Evolutionary conservation across 352 stramenopile species (phyloP).

Genomic region (Phytophthora pisi): DNA sequence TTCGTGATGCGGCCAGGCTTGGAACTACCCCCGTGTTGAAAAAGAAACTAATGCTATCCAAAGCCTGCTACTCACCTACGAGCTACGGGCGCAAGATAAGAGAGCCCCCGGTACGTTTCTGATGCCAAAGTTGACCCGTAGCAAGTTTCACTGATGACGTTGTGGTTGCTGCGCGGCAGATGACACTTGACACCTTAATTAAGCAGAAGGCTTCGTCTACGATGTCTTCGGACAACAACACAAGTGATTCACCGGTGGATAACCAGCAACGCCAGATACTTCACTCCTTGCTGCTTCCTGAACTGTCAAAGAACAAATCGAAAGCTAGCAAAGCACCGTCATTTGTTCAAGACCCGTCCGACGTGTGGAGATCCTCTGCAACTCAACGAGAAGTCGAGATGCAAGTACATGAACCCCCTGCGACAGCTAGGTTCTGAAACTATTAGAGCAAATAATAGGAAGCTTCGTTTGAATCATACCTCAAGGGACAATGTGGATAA

Average conservation of each 20-base stretch:
- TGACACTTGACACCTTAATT: conserved; percentile 60
- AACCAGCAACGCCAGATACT: conserved; percentile 28
- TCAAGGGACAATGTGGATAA: too few relatives aligned
- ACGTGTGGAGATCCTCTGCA: conserved; percentile 39
- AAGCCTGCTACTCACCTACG: conserved; percentile 40
- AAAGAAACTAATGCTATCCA: conserved; percentile 14
- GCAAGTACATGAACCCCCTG: conserved; percentile 9
- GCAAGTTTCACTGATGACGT: background rate
- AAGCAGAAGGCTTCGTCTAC: conserved; percentile 28
- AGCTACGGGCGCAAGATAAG: conserved; percentile 38
- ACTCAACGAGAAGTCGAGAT: background rate
- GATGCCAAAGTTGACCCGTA: background rate
- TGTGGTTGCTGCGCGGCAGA: conserved; percentile 22
- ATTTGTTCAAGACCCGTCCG: conserved; percentile 22
- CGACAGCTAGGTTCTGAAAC: conserved; percentile 41
- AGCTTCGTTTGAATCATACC: too few relatives aligned
- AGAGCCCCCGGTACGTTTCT: conserved; percentile 43
- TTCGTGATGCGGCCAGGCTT: conserved; percentile 12
- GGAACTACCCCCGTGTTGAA: background rate
- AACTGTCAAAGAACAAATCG: conserved; percentile 8
- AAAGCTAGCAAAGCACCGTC: conserved; percentile 4
- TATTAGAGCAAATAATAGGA: too few relatives aligned
- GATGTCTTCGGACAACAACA: conserved; percentile 10
- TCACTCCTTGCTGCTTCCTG: conserved; percentile 23
- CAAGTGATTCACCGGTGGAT: conserved; percentile 14